A percentile compares a stretch with the other conserved stretches of the same genome.
Conservation (phyloP, 2,329 filamentous ascomycete genomes). For the Xylariaceae sp. region DNA sequence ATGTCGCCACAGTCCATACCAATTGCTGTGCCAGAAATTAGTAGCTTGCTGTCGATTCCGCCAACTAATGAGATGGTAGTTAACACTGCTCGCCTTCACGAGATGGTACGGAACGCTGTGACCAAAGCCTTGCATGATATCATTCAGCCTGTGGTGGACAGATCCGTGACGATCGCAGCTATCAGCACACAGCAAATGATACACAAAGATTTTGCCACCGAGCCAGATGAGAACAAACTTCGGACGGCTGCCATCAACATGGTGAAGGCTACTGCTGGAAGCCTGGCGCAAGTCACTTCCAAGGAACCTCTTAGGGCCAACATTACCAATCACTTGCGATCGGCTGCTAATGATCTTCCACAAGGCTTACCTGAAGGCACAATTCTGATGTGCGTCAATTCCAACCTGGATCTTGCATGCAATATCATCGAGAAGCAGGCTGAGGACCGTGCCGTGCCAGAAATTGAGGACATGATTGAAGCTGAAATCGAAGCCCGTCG, state of each 20-base stretch:
- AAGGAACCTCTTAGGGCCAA: slow-evolving; percentile 95
- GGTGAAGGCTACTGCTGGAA: slow-evolving; percentile 91
- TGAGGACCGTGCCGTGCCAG: slow-evolving; percentile 84
- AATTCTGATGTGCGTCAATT: slow-evolving; percentile 97
- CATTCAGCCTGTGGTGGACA: slow-evolving; percentile 93
- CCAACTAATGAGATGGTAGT: slow-evolving; percentile 76
- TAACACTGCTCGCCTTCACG: slow-evolving; percentile 59
- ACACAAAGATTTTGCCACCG: slow-evolving; percentile 91
- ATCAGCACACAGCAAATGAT: slow-evolving; percentile 96
- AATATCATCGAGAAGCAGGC: slow-evolving; percentile 93
- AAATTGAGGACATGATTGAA: slow-evolving; percentile 93
- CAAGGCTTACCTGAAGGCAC: slow-evolving; percentile 87
- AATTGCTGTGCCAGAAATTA: slow-evolving; percentile 77
- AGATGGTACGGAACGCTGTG: slow-evolving; percentile 80
- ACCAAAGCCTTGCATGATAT: slow-evolving; percentile 91
- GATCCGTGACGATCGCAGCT: slow-evolving; percentile 94
- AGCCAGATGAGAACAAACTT: slow-evolving; percentile 81
- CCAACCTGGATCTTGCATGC: slow-evolving; percentile 90
- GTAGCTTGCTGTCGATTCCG: slow-evolving; percentile 72
- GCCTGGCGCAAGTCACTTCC: slow-evolving; percentile 91
- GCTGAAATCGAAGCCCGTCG: slow-evolving; percentile 71
- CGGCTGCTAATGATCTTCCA: slow-evolving; percentile 61
- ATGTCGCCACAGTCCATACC: slow-evolving; percentile 74
- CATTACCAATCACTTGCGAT: slow-evolving; percentile 92
- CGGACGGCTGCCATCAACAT: slow-evolving; percentile 85